These are phyloP conservation scores for Claviceps purpurea DNA, from an alignment of 2,329 filamentous ascomycete species.

Conservation along the genomic window DNA sequence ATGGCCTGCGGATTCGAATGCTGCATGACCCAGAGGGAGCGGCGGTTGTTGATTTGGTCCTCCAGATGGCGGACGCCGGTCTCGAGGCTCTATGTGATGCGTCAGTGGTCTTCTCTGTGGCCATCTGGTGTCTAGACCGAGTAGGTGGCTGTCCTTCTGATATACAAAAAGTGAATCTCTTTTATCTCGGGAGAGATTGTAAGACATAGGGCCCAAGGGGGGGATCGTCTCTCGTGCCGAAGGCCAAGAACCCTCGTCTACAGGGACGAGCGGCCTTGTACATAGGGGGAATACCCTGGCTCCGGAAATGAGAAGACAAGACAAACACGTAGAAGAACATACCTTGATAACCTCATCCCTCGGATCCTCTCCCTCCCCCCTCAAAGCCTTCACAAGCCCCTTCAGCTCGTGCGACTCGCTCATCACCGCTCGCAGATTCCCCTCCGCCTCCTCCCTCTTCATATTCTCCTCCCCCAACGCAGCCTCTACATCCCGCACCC, in stretches of 20 bases:
- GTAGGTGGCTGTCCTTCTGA: no score
- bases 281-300: no score
- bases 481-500: constrained; percentile 17
- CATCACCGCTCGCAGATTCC: constrained; percentile 14
- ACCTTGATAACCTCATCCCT: constrained; percentile 19
- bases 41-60: constrained; percentile 23
- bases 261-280: no score
- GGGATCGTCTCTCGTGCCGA: no score
- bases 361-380: constrained; percentile 10
- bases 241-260: no score
- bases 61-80: constrained; percentile 21
- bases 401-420: constrained; percentile 1
- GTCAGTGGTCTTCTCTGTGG: not conserved
- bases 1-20: constrained; percentile 18
- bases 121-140: no score
- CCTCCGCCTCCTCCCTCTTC: constrained; percentile 17
- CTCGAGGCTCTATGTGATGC: constrained; percentile 16
- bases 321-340: not conserved
- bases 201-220: not conserved
- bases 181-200: not conserved
- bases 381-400: constrained; percentile 17
- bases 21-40: constrained; percentile 23
- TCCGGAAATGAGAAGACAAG: not conserved
- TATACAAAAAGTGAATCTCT: no score
- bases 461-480: constrained; percentile 19